Conservation (phyloP, 768 basidiomycete genomes). For the Boletus vinaceobasis region DNA sequence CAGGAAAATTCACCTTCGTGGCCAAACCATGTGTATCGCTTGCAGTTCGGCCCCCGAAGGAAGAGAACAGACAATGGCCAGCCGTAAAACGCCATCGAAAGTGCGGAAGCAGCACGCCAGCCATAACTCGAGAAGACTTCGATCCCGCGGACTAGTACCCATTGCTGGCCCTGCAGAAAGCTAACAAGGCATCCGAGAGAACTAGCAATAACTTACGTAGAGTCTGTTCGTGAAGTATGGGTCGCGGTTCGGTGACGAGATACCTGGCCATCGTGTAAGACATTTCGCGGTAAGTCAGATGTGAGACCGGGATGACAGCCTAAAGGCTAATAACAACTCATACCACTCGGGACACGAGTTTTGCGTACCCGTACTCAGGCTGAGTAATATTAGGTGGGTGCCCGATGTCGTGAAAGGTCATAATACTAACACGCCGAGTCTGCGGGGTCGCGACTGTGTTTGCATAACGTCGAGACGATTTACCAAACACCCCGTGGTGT, state of each 20-base stretch:
- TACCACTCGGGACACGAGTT: too few relatives aligned
- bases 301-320: too few relatives aligned
- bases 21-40: slow-evolving; percentile 50
- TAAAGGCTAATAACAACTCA: too few relatives aligned
- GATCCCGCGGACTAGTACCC: slow-evolving; percentile 42
- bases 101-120: slow-evolving; percentile 33
- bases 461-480: too few relatives aligned
- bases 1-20: slow-evolving; percentile 53
- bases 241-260: slow-evolving; percentile 39
- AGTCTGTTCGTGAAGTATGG: not conserved
- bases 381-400: too few relatives aligned
- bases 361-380: too few relatives aligned
- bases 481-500: too few relatives aligned
- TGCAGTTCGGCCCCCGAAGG: slow-evolving; percentile 37
- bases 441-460: too few relatives aligned
- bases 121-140: slow-evolving; percentile 38
- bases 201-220: not conserved
- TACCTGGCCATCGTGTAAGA: slow-evolving; percentile 39
- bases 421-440: too few relatives aligned
- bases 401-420: too few relatives aligned
- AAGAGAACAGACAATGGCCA: slow-evolving; percentile 34
- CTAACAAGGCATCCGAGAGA: not conserved
- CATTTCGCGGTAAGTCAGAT: slow-evolving; percentile 33
- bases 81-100: slow-evolving; percentile 36
- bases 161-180: slow-evolving; percentile 38